Evolutionary conservation across 495 filamentous ascomycete genomes (phyloP), one percentile per base, ranked within the genome.

Genomic region (Bacidia rubella): DNA sequence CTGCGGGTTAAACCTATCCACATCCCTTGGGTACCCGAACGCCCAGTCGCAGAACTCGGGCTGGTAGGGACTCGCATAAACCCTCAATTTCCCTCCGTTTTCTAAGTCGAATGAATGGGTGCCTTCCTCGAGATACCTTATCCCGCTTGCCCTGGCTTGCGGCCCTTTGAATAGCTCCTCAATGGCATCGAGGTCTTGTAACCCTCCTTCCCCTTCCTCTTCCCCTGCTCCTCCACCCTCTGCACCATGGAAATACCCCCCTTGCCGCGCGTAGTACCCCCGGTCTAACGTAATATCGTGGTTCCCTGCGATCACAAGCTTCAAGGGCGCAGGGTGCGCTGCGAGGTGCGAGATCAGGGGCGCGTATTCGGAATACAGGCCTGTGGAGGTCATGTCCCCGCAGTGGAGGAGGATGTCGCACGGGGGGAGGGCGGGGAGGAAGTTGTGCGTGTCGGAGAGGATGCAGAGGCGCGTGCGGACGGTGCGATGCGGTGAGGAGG

Each of bases 281-380:
- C 65, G 63, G 60, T 92, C 84, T 2, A 90, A 75, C 0, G 77
- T 77, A 51, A 85, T 74, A 61, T 90, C 86, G 65, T 90, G 86
- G 63, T 90, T 90, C 0, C 86, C 86, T 1, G 86, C 78, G 48
- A 93, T 87, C 29, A 90, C 78, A 32, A 93, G 66, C 54, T 90
- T 93, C 4, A 89, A 65, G 19, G 81, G 75, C 0, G 86, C 85
- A 5, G 77, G 58, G 41, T n/a, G 15, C 7, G 41, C 7, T 5
- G 62, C 62, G 17, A 92, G 68, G 59, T 83, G 71, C 1, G 66
- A 44, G 24, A 87, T 56, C 17, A 70, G 67, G 2, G 56, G 45
- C 12, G 68, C 59, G 56, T 82, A 80, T 61, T 87, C 76, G 35
- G 60, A 41, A 3, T 73, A 46, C 12, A 70, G 70, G 3, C 83